Percentiles rank a stretch among this genome's conserved stretches.
These are phyloP conservation scores for Apium graveolens DNA, from an alignment of 129 eudicot species.

Conservation along the genomic window DNA sequence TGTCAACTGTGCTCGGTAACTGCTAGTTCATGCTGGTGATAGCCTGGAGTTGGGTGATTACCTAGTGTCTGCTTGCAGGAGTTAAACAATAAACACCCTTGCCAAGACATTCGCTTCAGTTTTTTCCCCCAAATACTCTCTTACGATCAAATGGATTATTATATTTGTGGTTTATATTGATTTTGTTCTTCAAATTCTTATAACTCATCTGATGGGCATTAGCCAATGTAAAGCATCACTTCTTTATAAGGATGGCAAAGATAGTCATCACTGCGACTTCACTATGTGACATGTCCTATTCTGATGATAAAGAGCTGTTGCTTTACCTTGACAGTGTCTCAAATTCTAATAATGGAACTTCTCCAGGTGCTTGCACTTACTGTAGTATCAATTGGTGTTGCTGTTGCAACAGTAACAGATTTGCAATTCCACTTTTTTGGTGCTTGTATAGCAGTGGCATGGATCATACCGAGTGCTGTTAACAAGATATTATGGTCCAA, in stretches of 20 bases:
- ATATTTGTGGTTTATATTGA: not conserved
- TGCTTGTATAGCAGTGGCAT: slow-evolving; percentile 93
- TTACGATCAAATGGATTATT: not conserved
- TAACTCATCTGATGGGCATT: not conserved
- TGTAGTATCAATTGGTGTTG: slow-evolving; percentile 82
- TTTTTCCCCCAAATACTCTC: not conserved
- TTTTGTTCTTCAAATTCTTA: not conserved
- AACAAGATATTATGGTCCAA: slow-evolving; percentile 94
- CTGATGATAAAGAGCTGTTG: not conserved
- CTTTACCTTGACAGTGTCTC: slow-evolving; percentile 1
- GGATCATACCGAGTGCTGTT: slow-evolving; percentile 94
- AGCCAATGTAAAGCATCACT: not conserved
- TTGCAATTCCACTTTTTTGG: slow-evolving; percentile 93
- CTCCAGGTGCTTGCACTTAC: slow-evolving; percentile 83
- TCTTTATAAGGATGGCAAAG: not conserved
- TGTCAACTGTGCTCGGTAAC: not conserved
- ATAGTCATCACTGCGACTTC: not conserved
- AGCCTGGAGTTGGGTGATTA: not conserved
- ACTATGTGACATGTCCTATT: not conserved
- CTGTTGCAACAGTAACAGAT: slow-evolving; percentile 96
- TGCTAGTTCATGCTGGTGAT: not conserved
- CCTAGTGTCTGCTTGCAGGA: not conserved
- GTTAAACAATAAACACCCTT: not conserved
- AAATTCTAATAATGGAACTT: not conserved
- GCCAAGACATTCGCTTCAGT: not conserved